phyloP scores from a whole-genome alignment of 495 filamentous ascomycete genomes.

The Pyrenula massariospora region DNA sequence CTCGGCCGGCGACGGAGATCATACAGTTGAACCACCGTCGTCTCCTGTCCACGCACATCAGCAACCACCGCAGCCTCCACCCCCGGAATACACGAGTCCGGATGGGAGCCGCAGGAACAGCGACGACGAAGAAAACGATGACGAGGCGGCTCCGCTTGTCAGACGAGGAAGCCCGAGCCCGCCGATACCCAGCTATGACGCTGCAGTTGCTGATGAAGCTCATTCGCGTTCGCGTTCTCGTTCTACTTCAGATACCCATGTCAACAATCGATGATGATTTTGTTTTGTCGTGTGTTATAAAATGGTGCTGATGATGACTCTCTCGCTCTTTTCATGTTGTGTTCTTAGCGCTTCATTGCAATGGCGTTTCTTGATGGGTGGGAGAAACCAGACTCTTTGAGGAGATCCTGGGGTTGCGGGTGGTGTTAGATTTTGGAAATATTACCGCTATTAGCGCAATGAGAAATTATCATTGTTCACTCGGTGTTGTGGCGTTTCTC shows the following conservation, averaged over 20 bases:
- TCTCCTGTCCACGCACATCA: conserved; percentile 22
- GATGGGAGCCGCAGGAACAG: conserved; percentile 45
- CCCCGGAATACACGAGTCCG: conserved; percentile 68
- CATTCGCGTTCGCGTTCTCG: conserved; percentile 2
- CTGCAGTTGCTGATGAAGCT: conserved; percentile 35
- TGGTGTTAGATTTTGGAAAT: no score
- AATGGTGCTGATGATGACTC: not conserved
- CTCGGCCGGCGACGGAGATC: conserved; percentile 23
- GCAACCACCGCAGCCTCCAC: conserved; percentile 28
- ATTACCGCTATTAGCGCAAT: no score
- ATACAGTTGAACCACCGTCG: conserved; percentile 21
- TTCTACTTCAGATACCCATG: not conserved
- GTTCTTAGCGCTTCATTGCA: not conserved
- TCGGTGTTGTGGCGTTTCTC: no score
- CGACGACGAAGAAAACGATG: conserved; percentile 20
- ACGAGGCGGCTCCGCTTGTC: conserved; percentile 19
- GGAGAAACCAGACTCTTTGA: no score
- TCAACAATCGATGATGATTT: not conserved
- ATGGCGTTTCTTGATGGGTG: not conserved
- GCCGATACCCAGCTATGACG: conserved; percentile 57
- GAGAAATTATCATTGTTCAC: no score
- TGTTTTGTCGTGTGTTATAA: not conserved
- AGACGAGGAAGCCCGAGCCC: conserved; percentile 24
- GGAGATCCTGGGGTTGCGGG: no score
- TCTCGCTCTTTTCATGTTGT: not conserved